A percentile compares a stretch with the other conserved stretches of the same genome.
Evolutionary conservation across 306 rosid species (phyloP).

Genomic region (Cotoneaster glaucophyllus): DNA sequence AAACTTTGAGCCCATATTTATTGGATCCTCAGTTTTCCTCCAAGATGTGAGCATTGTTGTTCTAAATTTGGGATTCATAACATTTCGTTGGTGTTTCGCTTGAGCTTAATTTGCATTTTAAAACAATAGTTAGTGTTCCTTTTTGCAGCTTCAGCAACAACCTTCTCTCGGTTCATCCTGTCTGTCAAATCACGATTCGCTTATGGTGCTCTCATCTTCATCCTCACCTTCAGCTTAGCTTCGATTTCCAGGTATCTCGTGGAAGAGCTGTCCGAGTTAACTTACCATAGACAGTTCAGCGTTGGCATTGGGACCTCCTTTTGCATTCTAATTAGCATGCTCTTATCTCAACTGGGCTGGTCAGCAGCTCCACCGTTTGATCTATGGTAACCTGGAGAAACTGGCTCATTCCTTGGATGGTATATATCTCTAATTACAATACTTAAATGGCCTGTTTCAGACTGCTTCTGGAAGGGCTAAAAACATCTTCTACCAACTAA

Average conservation of each 20-base stretch:
- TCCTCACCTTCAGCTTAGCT: constrained; percentile 72
- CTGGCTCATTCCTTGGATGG: constrained; percentile 59
- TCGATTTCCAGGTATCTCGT: constrained; percentile 57
- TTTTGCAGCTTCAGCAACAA: constrained; percentile 63
- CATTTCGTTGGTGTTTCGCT: too few relatives aligned
- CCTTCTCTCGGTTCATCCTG: constrained; percentile 80
- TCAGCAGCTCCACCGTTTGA: constrained; percentile 39
- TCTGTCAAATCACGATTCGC: constrained; percentile 61
- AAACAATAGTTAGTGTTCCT: background rate
- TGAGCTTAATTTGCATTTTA: too few relatives aligned
- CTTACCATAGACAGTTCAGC: constrained; percentile 43
- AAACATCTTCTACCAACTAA: too few relatives aligned
- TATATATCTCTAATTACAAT: constrained; percentile 5
- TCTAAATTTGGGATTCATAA: background rate
- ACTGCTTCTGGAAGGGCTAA: too few relatives aligned
- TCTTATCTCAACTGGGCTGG: constrained; percentile 77
- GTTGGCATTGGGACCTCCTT: constrained; percentile 49
- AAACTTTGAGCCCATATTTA: constrained; percentile 42
- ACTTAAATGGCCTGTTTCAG: background rate
- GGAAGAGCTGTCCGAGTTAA: constrained; percentile 32
- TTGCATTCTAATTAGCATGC: constrained; percentile 45
- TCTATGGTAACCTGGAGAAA: constrained; percentile 54
- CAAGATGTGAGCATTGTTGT: constrained; percentile 33
- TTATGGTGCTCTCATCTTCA: constrained; percentile 63
- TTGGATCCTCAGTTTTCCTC: constrained; percentile 52